Evolutionary conservation across 768 basidiomycete genomes (phyloP), one percentile per base, ranked within the genome.

Genomic region (Rhizopogon vinicolor): DNA sequence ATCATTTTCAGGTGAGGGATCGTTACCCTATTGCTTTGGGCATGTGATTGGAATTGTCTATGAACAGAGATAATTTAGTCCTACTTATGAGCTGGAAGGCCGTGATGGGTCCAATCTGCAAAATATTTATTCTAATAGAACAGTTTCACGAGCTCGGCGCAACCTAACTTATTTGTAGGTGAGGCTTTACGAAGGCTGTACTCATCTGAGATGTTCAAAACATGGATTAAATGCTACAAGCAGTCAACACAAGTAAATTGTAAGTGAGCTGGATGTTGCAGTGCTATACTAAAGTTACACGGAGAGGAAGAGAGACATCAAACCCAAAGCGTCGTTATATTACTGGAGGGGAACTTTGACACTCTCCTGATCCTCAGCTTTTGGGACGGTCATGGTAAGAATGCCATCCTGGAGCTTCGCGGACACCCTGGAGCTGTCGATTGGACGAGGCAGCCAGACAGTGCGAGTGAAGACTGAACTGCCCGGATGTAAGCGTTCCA

Each of bases 381-480:
- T 89, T 13, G 81, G 77, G 13, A 85, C 72, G 6, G 72, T 79
- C 42, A 91, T 62, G 3, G 79, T 86, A 49, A 91, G 78, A 25
- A 92, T 77, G 6, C 89, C 90, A 55, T 91, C 82, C 28, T 76
- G 70, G 59, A 92, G 70, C 61, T 82, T 86, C 14, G 88, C 89
- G 1, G 74, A 69, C 25, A 90, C 82, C 53, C 75, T 78, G 31
- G 72, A 73, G 35, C 73, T 68, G 62, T 90, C 84, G 1, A 88
- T 75, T 7, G 83, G 76, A 10, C 76, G 78, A 37, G 89, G 86
- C 25, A 91, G 74, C 81, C 85, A 86, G 10, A 91, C 78, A 0
- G 87, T 90, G 49, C 89, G 79, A 13, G 79, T 77, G 66, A 90
- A 91, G 2, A 75, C 69, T 3, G 80, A 66, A 44, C 76, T 78